These are phyloP conservation scores for Triglochin maritima DNA, from an alignment of 106 monocot genomes.

Conservation along the genomic window DNA sequence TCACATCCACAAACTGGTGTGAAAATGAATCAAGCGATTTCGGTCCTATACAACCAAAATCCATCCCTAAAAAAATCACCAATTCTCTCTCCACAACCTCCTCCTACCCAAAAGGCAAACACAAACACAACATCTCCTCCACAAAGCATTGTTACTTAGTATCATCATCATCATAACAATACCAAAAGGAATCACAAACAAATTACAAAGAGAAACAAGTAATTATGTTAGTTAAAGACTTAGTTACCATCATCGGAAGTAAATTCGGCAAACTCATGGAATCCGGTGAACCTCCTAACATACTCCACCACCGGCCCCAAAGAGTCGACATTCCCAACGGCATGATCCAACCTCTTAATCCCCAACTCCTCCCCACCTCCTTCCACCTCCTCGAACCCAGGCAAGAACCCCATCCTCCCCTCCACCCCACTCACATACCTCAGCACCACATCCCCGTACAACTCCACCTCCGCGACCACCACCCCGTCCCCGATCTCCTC, in stretches of 20 bases:
- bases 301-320: constrained; percentile 39
- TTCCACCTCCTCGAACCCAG: constrained; percentile 49
- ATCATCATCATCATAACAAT: background rate
- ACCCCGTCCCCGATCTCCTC: constrained; percentile 35
- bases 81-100: no score
- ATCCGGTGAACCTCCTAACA: constrained; percentile 57
- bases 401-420: constrained; percentile 36
- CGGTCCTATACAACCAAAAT: no score
- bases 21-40: no score
- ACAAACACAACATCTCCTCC: background rate
- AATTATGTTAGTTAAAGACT: background rate
- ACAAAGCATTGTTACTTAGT: background rate
- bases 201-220: no score
- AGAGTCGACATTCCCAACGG: constrained; percentile 72
- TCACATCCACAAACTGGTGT: no score
- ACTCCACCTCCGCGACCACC: constrained; percentile 60
- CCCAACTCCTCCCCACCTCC: constrained; percentile 29
- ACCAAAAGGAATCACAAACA: no score
- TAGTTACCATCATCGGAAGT: constrained; percentile 43
- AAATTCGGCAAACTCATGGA: constrained; percentile 97
- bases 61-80: no score
- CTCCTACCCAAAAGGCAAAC: background rate
- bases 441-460: constrained; percentile 91
- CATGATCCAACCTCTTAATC: constrained; percentile 58
- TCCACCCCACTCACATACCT: constrained; percentile 37